Evolutionary conservation across 306 rosid genomes (phyloP).

Genomic region (Alnus rubra): DNA sequence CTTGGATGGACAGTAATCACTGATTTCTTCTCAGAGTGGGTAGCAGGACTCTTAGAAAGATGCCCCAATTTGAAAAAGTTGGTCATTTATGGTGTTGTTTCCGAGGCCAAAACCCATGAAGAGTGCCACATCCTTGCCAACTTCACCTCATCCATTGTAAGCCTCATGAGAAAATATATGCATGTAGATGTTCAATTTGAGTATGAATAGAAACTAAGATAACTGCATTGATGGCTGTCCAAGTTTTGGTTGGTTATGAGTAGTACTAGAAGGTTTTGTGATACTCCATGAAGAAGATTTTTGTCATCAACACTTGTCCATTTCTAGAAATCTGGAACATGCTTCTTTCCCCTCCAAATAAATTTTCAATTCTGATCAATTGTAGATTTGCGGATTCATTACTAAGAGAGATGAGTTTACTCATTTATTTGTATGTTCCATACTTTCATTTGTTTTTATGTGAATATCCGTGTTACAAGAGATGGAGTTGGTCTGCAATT

Average conservation of each 20-base stretch:
- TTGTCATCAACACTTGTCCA: background rate
- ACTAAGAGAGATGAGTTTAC: conserved; percentile 19
- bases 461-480: background rate
- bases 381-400: conserved; percentile 35
- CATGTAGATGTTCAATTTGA: conserved; percentile 58
- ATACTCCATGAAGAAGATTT: background rate
- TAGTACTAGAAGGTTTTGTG: conserved; percentile 25
- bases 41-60: conserved; percentile 63
- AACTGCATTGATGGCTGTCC: conserved; percentile 2
- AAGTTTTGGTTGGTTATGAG: background rate
- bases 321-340: conserved; percentile 13
- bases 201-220: conserved; percentile 43
- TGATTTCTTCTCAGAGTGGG: conserved; percentile 78
- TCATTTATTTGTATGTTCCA: background rate
- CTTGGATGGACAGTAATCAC: conserved; percentile 78
- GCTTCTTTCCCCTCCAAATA: conserved; percentile 1
- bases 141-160: conserved; percentile 57
- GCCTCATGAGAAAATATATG: conserved; percentile 58
- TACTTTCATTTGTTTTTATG: background rate
- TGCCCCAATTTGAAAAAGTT: conserved; percentile 72
- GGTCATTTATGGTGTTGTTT: conserved; percentile 63
- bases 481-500: background rate
- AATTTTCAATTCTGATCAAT: background rate
- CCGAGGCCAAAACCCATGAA: conserved; percentile 61
- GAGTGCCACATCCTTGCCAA: conserved; percentile 60